Percentiles rank a stretch among this genome's conserved stretches.
Conservation (phyloP, 306 rosid genomes). For the Leucaena leucocephala region DNA sequence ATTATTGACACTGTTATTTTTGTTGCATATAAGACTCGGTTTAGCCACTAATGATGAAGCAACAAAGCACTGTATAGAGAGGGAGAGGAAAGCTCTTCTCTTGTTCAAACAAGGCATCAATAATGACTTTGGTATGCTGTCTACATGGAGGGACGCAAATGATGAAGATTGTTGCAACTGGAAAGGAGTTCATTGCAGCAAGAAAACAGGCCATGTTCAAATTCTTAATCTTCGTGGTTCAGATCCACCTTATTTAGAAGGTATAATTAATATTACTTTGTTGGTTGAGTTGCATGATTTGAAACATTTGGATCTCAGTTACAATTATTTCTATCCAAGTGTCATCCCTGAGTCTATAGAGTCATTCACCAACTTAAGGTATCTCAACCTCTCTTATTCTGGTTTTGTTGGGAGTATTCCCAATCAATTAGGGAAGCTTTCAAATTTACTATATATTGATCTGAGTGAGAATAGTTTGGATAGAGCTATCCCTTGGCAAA, state of each 20-base stretch:
- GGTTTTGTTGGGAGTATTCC: background rate
- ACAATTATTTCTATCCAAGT: fast-evolving
- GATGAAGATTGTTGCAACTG: constrained; percentile 27
- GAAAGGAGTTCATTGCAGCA: constrained; percentile 22
- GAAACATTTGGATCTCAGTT: constrained; percentile 29
- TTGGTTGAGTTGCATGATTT: background rate
- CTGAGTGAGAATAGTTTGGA: background rate
- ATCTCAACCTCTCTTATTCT: background rate
- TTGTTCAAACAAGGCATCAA: background rate
- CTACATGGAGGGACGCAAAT: constrained; percentile 4
- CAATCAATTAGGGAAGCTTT: background rate
- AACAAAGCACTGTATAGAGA: background rate
- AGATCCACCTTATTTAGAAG: background rate
- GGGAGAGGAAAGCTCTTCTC: constrained; percentile 30
- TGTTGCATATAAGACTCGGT: background rate
- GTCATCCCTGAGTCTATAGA: background rate
- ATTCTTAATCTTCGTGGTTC: constrained; percentile 23
- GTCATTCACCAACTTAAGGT: background rate
- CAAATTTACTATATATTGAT: background rate
- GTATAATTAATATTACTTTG: background rate
- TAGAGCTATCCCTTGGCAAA: constrained; percentile 11
- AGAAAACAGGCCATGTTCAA: background rate
- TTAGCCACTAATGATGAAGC: background rate
- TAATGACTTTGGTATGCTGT: background rate
- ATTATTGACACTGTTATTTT: background rate